Base-by-base conservation (phyloP, 352 stramenopile species). In the Globisporangium apiculatum region DNA sequence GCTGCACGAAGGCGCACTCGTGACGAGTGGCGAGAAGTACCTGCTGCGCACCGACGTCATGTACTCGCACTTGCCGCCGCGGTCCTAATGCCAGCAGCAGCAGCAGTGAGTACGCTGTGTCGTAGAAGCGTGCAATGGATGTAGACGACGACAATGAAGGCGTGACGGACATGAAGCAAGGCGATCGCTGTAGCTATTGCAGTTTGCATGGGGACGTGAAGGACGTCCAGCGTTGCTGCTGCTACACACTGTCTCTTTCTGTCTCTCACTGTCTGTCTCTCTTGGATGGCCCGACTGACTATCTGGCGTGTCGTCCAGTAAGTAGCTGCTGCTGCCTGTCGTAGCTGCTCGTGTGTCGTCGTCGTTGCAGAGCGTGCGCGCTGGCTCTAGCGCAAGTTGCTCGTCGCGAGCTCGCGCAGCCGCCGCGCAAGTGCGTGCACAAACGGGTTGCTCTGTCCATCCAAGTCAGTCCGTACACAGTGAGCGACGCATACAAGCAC, bases 1-100 rank as follows among this genome's bases (percentile, higher is more conserved):
- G 62, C 67, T 90, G 48, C 83, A 93, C 60, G 83, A 93, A 72
- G 83, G 83, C 17, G 76, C 80, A 7, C 59, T 76, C 15, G 77
- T 91, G 24, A 79, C 72, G 11, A 59, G 61, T 38, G 80, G 83
- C 51, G 75, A 61, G 10, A 93, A 93, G 60, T 91, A 91, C 55
- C 55, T 93, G 11, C 61, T 91, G 11, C 81, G 83, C 18, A 85
- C 80, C 0, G 83, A 93, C 70, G 76, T 93, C 67, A 93, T 93
- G 83, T 93, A 91, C 67, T 76, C 74, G 37, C 60, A 48, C 17
- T 61, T 50, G 14, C 66, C 64, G 36, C 55, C 51, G n/a, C 48
- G 50, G 45, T 48, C 35, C 4, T 47, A 58, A 68, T 11, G 0
- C 3, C 24, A 31, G 1, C 24, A 31, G 18, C 24, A 31, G 18